These are phyloP conservation scores for Lachnellula hyalina DNA, from an alignment of 2,329 filamentous ascomycete genomes.

Conservation along the genomic window DNA sequence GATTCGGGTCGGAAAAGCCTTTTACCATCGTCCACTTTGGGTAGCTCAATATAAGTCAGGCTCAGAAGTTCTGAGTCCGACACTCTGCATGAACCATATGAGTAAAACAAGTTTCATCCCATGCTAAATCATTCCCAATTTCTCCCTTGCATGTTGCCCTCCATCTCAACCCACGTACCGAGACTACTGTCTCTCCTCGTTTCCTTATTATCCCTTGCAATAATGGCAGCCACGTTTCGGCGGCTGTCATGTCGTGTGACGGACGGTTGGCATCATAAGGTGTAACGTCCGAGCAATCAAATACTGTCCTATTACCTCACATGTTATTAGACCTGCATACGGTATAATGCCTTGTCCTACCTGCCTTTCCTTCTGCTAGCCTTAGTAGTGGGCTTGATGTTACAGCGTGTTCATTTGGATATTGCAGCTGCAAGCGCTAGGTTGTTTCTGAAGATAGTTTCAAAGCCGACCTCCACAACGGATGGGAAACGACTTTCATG, in stretches of 20 bases:
- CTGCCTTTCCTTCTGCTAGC: no score
- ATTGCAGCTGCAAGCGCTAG: background rate
- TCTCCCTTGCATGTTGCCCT: background rate
- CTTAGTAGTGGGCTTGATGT: background rate
- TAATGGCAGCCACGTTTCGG: background rate
- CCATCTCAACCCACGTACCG: background rate
- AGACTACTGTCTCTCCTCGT: background rate
- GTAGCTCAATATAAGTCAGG: no score
- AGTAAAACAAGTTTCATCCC: conserved; percentile 2
- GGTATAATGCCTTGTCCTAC: no score
- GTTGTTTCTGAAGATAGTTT: background rate
- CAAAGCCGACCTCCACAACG: background rate
- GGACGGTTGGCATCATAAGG: background rate
- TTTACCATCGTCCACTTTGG: no score
- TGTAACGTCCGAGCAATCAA: background rate
- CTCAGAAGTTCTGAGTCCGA: background rate
- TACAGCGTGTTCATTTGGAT: background rate
- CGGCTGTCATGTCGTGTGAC: background rate
- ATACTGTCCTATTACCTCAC: background rate
- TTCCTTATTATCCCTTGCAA: background rate
- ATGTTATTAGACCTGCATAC: no score
- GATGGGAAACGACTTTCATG: background rate
- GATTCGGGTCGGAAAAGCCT: no score
- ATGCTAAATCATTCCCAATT: background rate
- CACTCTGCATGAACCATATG: background rate